Conservation (phyloP, 176 grass and related monocot genomes). For the Raddia guianensis region DNA sequence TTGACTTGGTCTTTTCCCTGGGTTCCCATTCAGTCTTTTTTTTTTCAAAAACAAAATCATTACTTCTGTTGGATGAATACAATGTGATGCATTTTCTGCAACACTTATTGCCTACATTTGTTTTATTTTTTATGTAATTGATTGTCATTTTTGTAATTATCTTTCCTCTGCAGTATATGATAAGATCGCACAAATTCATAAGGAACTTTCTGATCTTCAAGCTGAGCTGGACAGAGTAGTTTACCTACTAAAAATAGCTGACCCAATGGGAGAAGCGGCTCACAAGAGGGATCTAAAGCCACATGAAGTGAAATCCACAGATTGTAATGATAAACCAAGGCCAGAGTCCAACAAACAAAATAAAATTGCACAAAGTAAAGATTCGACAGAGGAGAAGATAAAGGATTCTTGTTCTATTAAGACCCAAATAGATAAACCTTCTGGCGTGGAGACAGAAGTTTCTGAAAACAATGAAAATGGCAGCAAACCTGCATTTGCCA, state of each 20-base stretch:
- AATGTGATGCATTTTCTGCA: constrained; percentile 10
- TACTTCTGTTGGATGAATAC: neutral
- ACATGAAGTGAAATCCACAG: constrained; percentile 33
- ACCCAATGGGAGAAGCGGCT: constrained; percentile 89
- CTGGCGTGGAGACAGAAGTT: constrained; percentile 26
- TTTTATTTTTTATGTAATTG: constrained; percentile 19
- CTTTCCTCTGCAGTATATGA: constrained; percentile 66
- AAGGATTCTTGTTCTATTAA: constrained; percentile 48
- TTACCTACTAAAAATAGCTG: constrained; percentile 93
- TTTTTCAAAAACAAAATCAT: too few relatives aligned
- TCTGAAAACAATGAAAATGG: constrained; percentile 47
- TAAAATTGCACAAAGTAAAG: constrained; percentile 32
- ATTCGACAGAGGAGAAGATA: constrained; percentile 21
- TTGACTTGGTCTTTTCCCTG: too few relatives aligned
- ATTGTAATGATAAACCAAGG: constrained; percentile 36
- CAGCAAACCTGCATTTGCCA: constrained; percentile 51
- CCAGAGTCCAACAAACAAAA: constrained; percentile 45
- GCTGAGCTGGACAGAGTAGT: constrained; percentile 72
- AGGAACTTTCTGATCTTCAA: constrained; percentile 78
- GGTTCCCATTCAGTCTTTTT: neutral
- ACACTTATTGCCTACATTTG: constrained; percentile 19
- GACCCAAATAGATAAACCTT: constrained; percentile 26
- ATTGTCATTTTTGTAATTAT: constrained; percentile 16
- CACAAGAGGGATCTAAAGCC: constrained; percentile 68
- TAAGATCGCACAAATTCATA: constrained; percentile 65